A percentile compares a stretch with the other conserved stretches of the same genome.
phyloP scores from a whole-genome alignment of 2,329 filamentous ascomycete genomes.

The Coniochaeta sp. region DNA sequence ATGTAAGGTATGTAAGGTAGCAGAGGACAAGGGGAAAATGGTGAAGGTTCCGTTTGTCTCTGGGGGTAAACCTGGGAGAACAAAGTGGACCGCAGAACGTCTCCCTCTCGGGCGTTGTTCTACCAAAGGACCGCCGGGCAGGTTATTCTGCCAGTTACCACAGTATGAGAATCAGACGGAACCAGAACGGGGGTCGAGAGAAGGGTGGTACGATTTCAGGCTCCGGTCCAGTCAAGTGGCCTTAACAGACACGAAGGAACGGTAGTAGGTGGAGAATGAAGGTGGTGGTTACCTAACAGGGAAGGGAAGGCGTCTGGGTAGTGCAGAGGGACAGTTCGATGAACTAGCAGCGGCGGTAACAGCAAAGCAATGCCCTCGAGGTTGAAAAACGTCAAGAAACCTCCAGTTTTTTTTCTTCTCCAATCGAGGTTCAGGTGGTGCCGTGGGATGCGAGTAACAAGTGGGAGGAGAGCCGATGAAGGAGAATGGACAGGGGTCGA shows the following conservation, averaged over 20 bases:
- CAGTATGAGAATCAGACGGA: background rate
- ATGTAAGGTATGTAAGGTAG: background rate
- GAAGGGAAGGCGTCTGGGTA: no score
- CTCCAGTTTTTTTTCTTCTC: background rate
- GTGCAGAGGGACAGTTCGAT: background rate
- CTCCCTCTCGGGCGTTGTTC: background rate
- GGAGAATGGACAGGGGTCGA: slow-evolving; percentile 11
- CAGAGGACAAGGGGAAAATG: background rate
- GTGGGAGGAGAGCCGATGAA: background rate
- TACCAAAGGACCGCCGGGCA: no score
- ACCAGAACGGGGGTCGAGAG: no score
- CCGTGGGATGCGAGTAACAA: background rate
- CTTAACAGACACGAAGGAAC: background rate
- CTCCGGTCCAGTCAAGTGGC: background rate
- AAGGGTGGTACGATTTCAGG: background rate
- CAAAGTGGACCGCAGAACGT: background rate
- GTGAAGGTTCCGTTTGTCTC: background rate
- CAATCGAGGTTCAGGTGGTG: background rate
- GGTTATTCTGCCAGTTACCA: no score
- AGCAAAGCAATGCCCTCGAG: background rate
- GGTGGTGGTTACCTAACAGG: no score
- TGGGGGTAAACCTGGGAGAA: background rate
- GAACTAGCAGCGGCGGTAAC: background rate
- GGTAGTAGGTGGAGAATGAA: background rate
- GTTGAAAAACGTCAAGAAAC: background rate